A percentile compares a stretch with the other conserved stretches of the same genome.
phyloP scores from a whole-genome alignment of 768 basidiomycete species.

The Butyriboletus loyo region DNA sequence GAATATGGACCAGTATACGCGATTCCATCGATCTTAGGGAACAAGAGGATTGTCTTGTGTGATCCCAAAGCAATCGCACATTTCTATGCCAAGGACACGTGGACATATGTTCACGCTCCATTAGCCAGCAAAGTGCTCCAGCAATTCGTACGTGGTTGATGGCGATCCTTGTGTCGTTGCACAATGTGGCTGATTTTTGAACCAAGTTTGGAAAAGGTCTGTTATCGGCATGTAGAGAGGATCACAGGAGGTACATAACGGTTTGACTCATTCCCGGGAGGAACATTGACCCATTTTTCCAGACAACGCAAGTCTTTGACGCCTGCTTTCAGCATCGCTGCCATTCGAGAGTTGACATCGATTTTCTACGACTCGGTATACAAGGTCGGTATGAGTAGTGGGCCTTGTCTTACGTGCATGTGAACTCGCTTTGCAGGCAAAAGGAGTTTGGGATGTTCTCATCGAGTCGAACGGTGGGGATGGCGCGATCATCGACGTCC shows the following conservation, averaged over 20 bases:
- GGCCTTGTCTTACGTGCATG: too few species aligned
- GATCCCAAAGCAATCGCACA: constrained; percentile 39
- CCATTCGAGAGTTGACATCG: constrained; percentile 34
- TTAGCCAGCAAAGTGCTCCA: constrained; percentile 33
- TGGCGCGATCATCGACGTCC: constrained; percentile 33
- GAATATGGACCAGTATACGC: constrained; percentile 18
- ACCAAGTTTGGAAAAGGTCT: constrained; percentile 30
- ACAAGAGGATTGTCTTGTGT: constrained; percentile 19
- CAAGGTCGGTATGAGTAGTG: neutral
- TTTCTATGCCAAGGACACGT: constrained; percentile 7
- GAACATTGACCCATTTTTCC: neutral
- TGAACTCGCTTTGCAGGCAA: too few species aligned
- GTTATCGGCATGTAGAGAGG: constrained; percentile 35
- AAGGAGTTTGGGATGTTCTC: constrained; percentile 31
- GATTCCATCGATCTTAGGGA: constrained; percentile 14
- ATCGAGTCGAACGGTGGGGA: constrained; percentile 16
- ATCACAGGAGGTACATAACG: constrained; percentile 38
- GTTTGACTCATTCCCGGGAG: too few species aligned
- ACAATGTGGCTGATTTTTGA: neutral
- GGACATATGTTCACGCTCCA: constrained; percentile 41
- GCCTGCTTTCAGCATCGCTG: constrained; percentile 39
- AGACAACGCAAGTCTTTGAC: constrained; percentile 38
- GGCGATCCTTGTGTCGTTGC: neutral
- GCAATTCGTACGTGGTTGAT: neutral
- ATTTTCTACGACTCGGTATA: constrained; percentile 40